phyloP scores from a whole-genome alignment of 257 asterid genomes.

The Capsicum pubescens region DNA sequence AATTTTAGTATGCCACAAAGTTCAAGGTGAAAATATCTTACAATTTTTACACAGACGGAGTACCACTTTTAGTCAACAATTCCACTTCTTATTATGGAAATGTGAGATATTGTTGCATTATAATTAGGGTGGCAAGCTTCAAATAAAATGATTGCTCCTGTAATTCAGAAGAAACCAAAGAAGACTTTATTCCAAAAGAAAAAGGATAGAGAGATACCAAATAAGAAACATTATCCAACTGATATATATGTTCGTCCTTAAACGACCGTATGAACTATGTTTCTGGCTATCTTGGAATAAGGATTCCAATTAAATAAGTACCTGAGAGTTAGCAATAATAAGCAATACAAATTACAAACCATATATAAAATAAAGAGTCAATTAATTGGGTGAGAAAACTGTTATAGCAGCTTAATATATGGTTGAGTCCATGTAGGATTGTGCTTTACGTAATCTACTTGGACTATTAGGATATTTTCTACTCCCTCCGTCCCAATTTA shows the following conservation, averaged over 20 bases:
- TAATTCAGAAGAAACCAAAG: neutral
- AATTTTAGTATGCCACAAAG: neutral
- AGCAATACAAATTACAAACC: neutral
- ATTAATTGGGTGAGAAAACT: neutral
- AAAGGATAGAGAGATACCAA: neutral
- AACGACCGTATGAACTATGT: neutral
- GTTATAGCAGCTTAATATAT: neutral
- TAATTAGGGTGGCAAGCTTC: neutral
- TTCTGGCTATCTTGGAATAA: neutral
- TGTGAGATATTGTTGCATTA: neutral
- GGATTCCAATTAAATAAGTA: neutral
- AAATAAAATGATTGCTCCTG: neutral
- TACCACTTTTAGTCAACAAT: neutral
- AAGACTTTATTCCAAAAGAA: neutral
- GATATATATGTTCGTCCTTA: neutral
- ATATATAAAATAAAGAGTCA: neutral
- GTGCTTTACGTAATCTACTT: constrained; percentile 1
- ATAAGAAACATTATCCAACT: neutral
- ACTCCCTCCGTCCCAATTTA: too few relatives aligned
- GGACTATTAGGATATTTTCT: neutral
- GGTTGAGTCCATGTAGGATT: neutral
- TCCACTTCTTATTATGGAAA: neutral
- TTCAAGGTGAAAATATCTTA: neutral
- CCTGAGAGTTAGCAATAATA: neutral
- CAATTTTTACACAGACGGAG: neutral